These are phyloP conservation scores for Primulina eburnea DNA, from an alignment of 257 asterid genomes.

Conservation along the genomic window DNA sequence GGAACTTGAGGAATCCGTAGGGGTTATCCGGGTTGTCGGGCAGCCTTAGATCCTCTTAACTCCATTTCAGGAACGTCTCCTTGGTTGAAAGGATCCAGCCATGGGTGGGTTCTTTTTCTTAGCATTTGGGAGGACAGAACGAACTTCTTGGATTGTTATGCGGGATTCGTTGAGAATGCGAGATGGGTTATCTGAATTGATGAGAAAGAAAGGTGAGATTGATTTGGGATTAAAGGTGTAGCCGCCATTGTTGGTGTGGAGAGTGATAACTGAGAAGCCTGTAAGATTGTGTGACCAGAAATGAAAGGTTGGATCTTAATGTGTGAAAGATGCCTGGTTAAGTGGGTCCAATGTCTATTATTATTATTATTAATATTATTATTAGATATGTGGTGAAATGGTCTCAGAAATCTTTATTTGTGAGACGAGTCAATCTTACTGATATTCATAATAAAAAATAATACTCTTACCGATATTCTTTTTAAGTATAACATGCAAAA, in stretches of 20 bases:
- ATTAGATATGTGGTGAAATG: too few species aligned
- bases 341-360: constrained; percentile 39
- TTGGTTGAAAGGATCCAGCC: constrained; percentile 17
- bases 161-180: constrained; percentile 10
- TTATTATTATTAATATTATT: too few species aligned
- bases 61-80: constrained; percentile 85
- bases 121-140: neutral
- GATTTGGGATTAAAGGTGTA: constrained; percentile 41
- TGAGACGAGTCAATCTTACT: too few species aligned
- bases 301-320: constrained; percentile 50
- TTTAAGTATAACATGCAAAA: too few species aligned
- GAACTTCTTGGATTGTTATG: neutral
- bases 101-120: neutral
- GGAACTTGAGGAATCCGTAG: constrained; percentile 81
- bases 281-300: constrained; percentile 1
- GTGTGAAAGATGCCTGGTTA: constrained; percentile 64
- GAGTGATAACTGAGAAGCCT: constrained; percentile 15
- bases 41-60: constrained; percentile 76
- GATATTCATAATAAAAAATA: too few species aligned
- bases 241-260: constrained; percentile 35
- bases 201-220: constrained; percentile 40
- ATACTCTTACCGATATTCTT: too few species aligned
- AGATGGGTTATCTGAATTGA: neutral
- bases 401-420: too few species aligned
- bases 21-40: constrained; percentile 78